These are phyloP conservation scores for Gymnopilus junonius DNA, from an alignment of 768 basidiomycete species.

Conservation along the genomic window DNA sequence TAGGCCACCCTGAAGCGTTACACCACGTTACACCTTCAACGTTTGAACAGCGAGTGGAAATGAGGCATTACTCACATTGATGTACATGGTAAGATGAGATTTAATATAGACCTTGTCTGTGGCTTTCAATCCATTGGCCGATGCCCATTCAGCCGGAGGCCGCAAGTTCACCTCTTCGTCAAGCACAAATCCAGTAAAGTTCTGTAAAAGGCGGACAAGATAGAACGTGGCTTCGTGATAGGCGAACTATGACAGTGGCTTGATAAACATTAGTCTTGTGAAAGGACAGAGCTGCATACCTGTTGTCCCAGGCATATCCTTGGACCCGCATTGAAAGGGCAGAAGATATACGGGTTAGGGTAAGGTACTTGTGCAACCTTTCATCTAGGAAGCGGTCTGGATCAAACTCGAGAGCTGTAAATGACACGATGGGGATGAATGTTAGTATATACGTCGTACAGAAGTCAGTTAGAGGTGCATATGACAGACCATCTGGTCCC, in stretches of 20 bases:
- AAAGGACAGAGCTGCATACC: conserved; percentile 18
- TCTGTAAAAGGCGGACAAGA: conserved; percentile 54
- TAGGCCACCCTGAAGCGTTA: conserved; percentile 41
- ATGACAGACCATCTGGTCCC: conserved; percentile 53
- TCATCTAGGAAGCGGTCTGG: conserved; percentile 70
- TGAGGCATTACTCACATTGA: conserved; percentile 36
- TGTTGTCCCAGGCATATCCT: conserved; percentile 61
- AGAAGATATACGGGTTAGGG: conserved; percentile 71
- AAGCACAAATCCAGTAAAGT: conserved; percentile 45
- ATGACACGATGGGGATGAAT: not conserved
- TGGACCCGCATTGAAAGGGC: conserved; percentile 72
- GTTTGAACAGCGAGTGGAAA: not conserved
- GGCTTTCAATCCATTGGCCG: conserved; percentile 33
- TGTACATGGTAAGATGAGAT: conserved; percentile 47
- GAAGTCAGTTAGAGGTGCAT: not conserved
- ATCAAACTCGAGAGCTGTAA: conserved; percentile 57
- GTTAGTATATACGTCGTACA: not conserved
- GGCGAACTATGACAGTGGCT: conserved; percentile 52
- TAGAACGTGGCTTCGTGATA: conserved; percentile 66
- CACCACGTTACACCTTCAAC: too few species aligned
- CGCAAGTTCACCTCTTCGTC: conserved; percentile 38
- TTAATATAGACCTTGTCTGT: conserved; percentile 44
- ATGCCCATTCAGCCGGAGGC: conserved; percentile 31
- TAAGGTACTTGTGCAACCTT: conserved; percentile 56
- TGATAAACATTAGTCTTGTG: not conserved